phyloP scores from a whole-genome alignment of 257 asterid species.

The Gentiana dahurica region DNA sequence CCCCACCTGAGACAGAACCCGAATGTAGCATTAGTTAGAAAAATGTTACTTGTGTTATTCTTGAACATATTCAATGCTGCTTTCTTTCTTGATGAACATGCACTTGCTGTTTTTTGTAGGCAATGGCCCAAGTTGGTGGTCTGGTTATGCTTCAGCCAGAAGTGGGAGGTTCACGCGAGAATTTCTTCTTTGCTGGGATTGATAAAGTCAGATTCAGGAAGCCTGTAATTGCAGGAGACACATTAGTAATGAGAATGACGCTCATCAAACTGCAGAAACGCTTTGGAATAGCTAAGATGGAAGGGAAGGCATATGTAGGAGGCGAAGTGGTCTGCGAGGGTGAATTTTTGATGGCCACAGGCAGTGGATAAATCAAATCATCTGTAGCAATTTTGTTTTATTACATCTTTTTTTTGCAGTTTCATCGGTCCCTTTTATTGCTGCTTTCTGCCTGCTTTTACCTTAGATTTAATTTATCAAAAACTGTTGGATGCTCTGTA shows the following conservation, averaged over 20 bases:
- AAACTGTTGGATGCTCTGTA: too few species aligned
- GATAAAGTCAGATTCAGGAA: conserved; percentile 85
- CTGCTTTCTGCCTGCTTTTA: not conserved
- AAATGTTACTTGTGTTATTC: too few species aligned
- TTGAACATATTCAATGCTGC: too few species aligned
- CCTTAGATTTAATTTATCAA: not conserved
- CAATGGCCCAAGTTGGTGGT: conserved; percentile 99
- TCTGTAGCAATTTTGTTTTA: not conserved
- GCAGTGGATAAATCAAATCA: conserved; percentile 22
- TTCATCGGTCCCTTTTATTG: conserved; percentile 2
- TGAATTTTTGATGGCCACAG: conserved; percentile 87
- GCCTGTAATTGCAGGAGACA: conserved; percentile 82
- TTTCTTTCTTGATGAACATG: not conserved
- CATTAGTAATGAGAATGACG: conserved; percentile 81
- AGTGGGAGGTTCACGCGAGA: conserved; percentile 69
- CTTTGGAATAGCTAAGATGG: conserved; percentile 90
- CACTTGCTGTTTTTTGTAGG: conserved; percentile 31
- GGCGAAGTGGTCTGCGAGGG: conserved; percentile 91
- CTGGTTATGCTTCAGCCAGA: conserved; percentile 80
- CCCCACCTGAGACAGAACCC: too few species aligned
- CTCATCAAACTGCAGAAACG: conserved; percentile 74
- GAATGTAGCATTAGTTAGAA: too few species aligned
- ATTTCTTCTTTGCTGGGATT: conserved; percentile 82
- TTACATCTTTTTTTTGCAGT: not conserved
- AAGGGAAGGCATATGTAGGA: conserved; percentile 90